Evolutionary conservation across 2,329 filamentous ascomycete genomes (phyloP).

Genomic region (Aspergillus floridensis): DNA sequence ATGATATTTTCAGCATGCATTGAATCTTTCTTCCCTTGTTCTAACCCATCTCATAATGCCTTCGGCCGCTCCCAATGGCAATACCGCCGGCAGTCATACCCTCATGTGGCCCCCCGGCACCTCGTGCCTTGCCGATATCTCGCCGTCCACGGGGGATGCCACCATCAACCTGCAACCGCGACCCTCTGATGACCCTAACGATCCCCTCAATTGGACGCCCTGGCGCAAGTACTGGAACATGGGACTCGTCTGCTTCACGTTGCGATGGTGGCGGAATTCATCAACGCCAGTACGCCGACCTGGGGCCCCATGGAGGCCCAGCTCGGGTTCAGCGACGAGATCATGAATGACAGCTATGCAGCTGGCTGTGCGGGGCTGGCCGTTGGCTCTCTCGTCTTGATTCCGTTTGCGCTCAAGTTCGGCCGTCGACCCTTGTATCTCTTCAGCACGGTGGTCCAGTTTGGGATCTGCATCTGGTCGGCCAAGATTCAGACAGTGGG

Average conservation of each 20-base stretch:
- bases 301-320: constrained; percentile 46
- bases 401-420: constrained; percentile 49
- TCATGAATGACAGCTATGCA: constrained; percentile 49
- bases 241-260: constrained; percentile 26
- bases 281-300: constrained; percentile 16
- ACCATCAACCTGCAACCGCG: too few relatives aligned
- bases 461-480: constrained; percentile 43
- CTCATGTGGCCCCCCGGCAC: constrained; percentile 1
- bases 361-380: constrained; percentile 43
- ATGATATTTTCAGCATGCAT: too few relatives aligned
- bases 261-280: constrained; percentile 35
- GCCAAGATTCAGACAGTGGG: constrained; percentile 42
- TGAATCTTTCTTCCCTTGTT: too few relatives aligned
- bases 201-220: constrained; percentile 27
- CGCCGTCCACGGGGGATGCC: too few relatives aligned
- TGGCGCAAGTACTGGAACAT: constrained; percentile 27
- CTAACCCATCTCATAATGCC: too few relatives aligned
- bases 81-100: background rate
- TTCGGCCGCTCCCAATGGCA: background rate
- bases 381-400: constrained; percentile 44
- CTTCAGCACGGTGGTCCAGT: constrained; percentile 40
- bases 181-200: constrained; percentile 27
- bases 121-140: background rate
- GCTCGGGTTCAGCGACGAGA: constrained; percentile 42
- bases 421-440: constrained; percentile 49